These are phyloP conservation scores for Rhizopogon vinicolor DNA, from an alignment of 768 basidiomycete genomes.

Conservation along the genomic window DNA sequence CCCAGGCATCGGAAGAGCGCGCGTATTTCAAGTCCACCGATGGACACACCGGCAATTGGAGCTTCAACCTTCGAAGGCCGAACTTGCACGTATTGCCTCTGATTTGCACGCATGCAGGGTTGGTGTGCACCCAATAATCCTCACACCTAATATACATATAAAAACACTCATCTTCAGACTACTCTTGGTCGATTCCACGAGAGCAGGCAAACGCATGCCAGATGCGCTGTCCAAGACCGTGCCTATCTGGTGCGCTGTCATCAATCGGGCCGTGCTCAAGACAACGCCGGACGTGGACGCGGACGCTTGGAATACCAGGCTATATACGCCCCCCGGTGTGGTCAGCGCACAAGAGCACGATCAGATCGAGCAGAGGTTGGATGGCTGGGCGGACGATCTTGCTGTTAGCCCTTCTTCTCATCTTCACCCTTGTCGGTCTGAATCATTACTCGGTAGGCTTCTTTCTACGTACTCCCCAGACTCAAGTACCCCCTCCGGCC, in stretches of 20 bases:
- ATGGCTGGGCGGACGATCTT: slow-evolving; percentile 66
- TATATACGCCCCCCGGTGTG: slow-evolving; percentile 68
- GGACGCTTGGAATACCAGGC: slow-evolving; percentile 45
- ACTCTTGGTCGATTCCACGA: slow-evolving; percentile 87
- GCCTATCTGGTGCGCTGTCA: slow-evolving; percentile 90
- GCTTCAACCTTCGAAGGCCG: slow-evolving; percentile 77
- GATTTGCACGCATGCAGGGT: slow-evolving; percentile 58
- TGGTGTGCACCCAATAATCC: neutral
- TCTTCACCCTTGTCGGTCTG: neutral
- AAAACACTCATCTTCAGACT: slow-evolving; percentile 39
- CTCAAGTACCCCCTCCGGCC: slow-evolving; percentile 71
- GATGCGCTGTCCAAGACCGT: slow-evolving; percentile 92
- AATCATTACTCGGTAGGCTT: slow-evolving; percentile 41
- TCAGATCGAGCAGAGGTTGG: slow-evolving; percentile 66
- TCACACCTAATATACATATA: neutral
- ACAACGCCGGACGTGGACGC: slow-evolving; percentile 1
- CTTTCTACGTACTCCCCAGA: slow-evolving; percentile 63
- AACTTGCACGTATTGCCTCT: slow-evolving; percentile 76
- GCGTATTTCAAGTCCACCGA: slow-evolving; percentile 95
- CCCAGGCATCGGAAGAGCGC: slow-evolving; percentile 11
- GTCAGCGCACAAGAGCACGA: slow-evolving; percentile 74
- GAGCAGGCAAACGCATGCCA: slow-evolving; percentile 90
- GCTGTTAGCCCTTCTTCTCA: slow-evolving; percentile 38
- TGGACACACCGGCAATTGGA: slow-evolving; percentile 82
- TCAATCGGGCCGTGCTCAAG: slow-evolving; percentile 58